Percentiles rank a stretch among this genome's conserved stretches.
phyloP scores from a whole-genome alignment of 257 asterid species.

The Schizonepeta tenuifolia region DNA sequence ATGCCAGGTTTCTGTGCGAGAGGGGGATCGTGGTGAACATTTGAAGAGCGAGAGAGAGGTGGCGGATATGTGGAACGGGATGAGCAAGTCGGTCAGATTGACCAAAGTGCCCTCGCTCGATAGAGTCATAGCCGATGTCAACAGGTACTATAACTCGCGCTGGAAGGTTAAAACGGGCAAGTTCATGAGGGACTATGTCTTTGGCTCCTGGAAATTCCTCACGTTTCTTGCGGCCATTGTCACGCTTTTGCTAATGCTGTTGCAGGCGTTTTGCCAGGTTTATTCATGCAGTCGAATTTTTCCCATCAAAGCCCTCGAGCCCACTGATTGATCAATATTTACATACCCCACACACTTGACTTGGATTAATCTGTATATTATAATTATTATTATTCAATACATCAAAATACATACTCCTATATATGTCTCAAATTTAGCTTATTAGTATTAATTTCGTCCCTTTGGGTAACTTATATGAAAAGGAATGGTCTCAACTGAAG shows the following conservation, averaged over 20 bases:
- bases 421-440: no score
- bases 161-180: slow-evolving; percentile 60
- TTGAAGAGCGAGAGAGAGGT: slow-evolving; percentile 70
- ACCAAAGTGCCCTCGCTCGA: slow-evolving; percentile 71
- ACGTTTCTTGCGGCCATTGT: slow-evolving; percentile 49
- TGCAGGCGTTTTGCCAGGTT: slow-evolving; percentile 67
- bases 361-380: no score
- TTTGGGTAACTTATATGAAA: no score
- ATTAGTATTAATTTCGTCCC: no score
- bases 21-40: slow-evolving; percentile 58
- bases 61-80: slow-evolving; percentile 73
- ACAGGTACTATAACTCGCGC: slow-evolving; percentile 52
- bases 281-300: slow-evolving; percentile 43
- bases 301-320: slow-evolving; percentile 32
- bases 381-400: no score
- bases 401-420: no score
- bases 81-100: slow-evolving; percentile 60
- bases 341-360: no score
- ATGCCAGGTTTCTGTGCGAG: slow-evolving; percentile 56
- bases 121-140: slow-evolving; percentile 58
- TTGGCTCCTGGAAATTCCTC: slow-evolving; percentile 60
- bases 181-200: slow-evolving; percentile 53
- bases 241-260: slow-evolving; percentile 45
- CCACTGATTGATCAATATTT: neutral
- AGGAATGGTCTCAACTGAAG: no score